Evolutionary conservation across 2,329 filamentous ascomycete species (phyloP).

Genomic region (Fusarium abutilonis): DNA sequence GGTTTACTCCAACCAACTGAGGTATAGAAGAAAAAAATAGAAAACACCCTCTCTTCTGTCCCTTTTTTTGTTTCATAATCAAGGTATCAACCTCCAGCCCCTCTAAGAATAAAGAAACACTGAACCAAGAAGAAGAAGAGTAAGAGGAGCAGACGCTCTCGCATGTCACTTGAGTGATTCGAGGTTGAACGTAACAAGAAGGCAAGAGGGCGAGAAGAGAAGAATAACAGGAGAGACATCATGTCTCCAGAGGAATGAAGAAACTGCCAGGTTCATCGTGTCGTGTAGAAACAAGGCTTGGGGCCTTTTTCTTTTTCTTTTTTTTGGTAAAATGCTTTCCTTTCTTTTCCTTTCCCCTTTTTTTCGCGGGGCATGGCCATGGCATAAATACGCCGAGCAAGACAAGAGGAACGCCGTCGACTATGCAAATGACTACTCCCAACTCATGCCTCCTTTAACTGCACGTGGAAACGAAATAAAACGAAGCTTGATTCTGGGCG

Average conservation of each 20-base stretch:
- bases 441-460: constrained; percentile 46
- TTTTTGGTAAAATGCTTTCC: constrained; percentile 31
- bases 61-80: constrained; percentile 36
- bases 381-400: constrained; percentile 18
- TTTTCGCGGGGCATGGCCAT: constrained; percentile 27
- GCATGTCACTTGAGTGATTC: constrained; percentile 20
- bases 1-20: constrained; percentile 45
- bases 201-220: constrained; percentile 18
- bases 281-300: constrained; percentile 31
- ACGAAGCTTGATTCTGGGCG: constrained; percentile 27
- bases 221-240: constrained; percentile 18
- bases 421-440: constrained; percentile 52
- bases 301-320: too few relatives aligned
- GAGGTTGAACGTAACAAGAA: constrained; percentile 24
- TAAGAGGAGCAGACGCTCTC: constrained; percentile 23
- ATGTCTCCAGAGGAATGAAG: constrained; percentile 3
- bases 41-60: constrained; percentile 30
- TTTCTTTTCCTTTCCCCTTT: too few relatives aligned
- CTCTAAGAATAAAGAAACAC: constrained; percentile 23
- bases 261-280: constrained; percentile 41
- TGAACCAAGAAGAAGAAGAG: constrained; percentile 34
- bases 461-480: constrained; percentile 29
- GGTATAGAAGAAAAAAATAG: constrained; percentile 42
- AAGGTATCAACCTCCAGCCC: constrained; percentile 28
- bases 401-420: constrained; percentile 50